These are phyloP conservation scores for Quercus agrifolia DNA, from an alignment of 306 rosid species.

Conservation along the genomic window DNA sequence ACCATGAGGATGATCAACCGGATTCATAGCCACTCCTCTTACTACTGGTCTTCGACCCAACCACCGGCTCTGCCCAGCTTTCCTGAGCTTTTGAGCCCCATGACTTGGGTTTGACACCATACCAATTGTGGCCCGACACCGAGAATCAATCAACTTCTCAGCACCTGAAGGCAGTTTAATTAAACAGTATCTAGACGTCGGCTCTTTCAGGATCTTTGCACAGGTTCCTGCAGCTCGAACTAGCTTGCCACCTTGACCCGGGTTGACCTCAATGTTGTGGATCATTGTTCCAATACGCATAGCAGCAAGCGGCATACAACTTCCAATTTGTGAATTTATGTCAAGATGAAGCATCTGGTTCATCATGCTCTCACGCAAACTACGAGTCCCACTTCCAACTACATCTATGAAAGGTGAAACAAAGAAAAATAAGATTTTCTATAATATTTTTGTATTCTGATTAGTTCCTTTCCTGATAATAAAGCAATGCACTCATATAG, in stretches of 20 bases:
- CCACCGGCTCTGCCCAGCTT: slow-evolving; percentile 87
- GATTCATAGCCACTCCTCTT: slow-evolving; percentile 92
- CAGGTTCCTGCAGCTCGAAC: slow-evolving; percentile 81
- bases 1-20: slow-evolving; percentile 85
- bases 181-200: slow-evolving; percentile 48
- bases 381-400: slow-evolving; percentile 6
- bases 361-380: slow-evolving; percentile 46
- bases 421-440: not conserved
- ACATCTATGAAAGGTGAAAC: slow-evolving; percentile 23
- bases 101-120: slow-evolving; percentile 79
- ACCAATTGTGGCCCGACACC: slow-evolving; percentile 76
- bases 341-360: slow-evolving; percentile 56
- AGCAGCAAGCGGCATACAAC: slow-evolving; percentile 74
- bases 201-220: slow-evolving; percentile 87
- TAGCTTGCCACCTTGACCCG: slow-evolving; percentile 87
- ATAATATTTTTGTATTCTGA: not conserved
- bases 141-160: slow-evolving; percentile 62
- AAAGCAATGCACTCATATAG: not conserved
- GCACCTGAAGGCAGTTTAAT: slow-evolving; percentile 67
- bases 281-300: slow-evolving; percentile 90
- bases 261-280: slow-evolving; percentile 80
- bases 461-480: not conserved
- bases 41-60: slow-evolving; percentile 72
- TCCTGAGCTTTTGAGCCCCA: slow-evolving; percentile 58
- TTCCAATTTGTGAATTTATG: slow-evolving; percentile 75